Percentiles rank a stretch among this genome's conserved stretches.
phyloP scores from a whole-genome alignment of 2,329 filamentous ascomycete species.

The Penicillium capsulatum region DNA sequence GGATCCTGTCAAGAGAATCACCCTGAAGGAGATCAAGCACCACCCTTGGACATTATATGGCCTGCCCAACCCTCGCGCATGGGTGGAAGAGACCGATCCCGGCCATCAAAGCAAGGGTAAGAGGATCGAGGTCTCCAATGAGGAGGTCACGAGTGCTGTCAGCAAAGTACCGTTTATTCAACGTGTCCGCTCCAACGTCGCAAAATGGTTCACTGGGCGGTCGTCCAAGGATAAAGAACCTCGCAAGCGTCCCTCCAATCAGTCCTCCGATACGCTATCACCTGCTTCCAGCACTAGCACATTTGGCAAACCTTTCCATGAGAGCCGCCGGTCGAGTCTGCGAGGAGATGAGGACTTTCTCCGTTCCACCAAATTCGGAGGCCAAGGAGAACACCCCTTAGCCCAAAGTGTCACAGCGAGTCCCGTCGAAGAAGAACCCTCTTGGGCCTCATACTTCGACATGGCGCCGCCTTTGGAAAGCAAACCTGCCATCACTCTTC shows the following conservation, averaged over 20 bases:
- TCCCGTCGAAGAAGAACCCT: slow-evolving; percentile 48
- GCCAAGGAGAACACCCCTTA: slow-evolving; percentile 65
- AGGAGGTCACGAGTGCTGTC: slow-evolving; percentile 84
- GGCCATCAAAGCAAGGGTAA: slow-evolving; percentile 70
- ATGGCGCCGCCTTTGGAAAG: slow-evolving; percentile 6
- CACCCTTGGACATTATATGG: slow-evolving; percentile 86
- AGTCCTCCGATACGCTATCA: slow-evolving; percentile 51
- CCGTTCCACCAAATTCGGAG: slow-evolving; percentile 48
- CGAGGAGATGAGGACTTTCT: slow-evolving; percentile 56
- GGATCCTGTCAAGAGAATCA: slow-evolving; percentile 83
- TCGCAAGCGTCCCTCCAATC: slow-evolving; percentile 52
- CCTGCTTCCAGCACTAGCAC: slow-evolving; percentile 54
- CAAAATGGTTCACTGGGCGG: slow-evolving; percentile 55
- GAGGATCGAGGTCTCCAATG: slow-evolving; percentile 86
- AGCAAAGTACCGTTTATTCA: slow-evolving; percentile 84
- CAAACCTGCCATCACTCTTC: slow-evolving; percentile 12
- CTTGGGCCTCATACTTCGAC: slow-evolving; percentile 38
- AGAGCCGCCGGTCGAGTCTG: slow-evolving; percentile 53
- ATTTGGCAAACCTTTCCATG: slow-evolving; percentile 51
- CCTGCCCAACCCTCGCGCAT: slow-evolving; percentile 67
- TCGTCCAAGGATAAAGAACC: slow-evolving; percentile 39
- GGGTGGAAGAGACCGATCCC: slow-evolving; percentile 94
- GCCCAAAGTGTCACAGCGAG: slow-evolving; percentile 70
- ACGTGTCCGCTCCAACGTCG: slow-evolving; percentile 72
- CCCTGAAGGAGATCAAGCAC: slow-evolving; percentile 84